Evolutionary conservation across 169 alveolate species (phyloP).

Genomic region (Plasmodium gaboni): DNA sequence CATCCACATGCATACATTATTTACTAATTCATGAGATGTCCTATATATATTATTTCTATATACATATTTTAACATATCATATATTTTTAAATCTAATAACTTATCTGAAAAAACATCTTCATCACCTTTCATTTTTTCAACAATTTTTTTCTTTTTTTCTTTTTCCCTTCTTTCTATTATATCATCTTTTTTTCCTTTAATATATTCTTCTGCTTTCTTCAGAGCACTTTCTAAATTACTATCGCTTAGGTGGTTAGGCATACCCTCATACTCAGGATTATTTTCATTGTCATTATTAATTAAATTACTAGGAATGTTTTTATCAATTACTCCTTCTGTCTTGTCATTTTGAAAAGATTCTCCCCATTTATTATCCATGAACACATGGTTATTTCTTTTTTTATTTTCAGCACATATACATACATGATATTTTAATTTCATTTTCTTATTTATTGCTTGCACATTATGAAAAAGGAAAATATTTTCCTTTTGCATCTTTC

Average conservation of each 20-base stretch:
- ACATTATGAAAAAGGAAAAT: too few species aligned
- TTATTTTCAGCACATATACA: neutral
- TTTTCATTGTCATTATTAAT: neutral
- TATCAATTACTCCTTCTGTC: too few species aligned
- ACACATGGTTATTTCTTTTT: neutral
- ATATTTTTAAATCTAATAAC: slow-evolving; percentile 38
- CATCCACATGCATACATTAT: slow-evolving; percentile 71
- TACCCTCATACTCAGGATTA: neutral
- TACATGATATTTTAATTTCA: too few species aligned
- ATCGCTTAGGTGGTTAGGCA: slow-evolving; percentile 1
- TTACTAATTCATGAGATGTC: slow-evolving; percentile 40
- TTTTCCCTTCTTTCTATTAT: slow-evolving; percentile 62
- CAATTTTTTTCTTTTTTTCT: slow-evolving; percentile 44
- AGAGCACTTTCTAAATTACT: slow-evolving; percentile 21
- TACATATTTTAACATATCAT: slow-evolving; percentile 62
- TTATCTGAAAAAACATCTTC: slow-evolving; percentile 64
- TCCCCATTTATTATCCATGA: neutral
- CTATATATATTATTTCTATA: slow-evolving; percentile 19
- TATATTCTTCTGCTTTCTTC: slow-evolving; percentile 40
- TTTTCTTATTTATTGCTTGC: too few species aligned
- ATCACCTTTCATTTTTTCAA: slow-evolving; percentile 36
- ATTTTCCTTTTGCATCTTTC: too few species aligned
- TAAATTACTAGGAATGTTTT: too few species aligned
- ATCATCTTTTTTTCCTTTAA: slow-evolving; percentile 67
- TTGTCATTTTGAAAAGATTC: too few species aligned